Conservation (phyloP, 768 basidiomycete genomes). For the Suillus sp. region DNA sequence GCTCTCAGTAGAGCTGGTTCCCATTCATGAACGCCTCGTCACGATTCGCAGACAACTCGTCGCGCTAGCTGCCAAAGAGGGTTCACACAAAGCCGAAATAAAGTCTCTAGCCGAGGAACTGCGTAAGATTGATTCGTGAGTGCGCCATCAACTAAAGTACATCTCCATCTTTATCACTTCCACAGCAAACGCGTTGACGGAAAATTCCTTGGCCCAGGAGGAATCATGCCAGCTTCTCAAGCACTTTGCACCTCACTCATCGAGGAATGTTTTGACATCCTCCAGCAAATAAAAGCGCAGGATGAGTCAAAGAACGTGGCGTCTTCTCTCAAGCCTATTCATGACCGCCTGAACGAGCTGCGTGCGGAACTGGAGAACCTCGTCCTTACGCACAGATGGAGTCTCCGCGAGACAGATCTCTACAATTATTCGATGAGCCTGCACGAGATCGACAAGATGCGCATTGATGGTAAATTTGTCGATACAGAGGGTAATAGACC, state of each 20-base stretch:
- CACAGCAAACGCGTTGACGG: constrained; percentile 89
- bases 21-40: constrained; percentile 88
- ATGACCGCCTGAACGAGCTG: constrained; percentile 87
- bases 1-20: constrained; percentile 86
- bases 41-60: constrained; percentile 87
- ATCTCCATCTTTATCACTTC: constrained; percentile 1
- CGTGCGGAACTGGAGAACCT: constrained; percentile 88
- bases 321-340: constrained; percentile 85
- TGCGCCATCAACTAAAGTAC: constrained; percentile 29
- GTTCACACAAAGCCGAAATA: constrained; percentile 81
- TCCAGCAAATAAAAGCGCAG: constrained; percentile 92
- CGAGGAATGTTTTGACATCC: constrained; percentile 95
- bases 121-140: constrained; percentile 94
- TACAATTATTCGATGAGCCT: constrained; percentile 93
- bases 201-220: constrained; percentile 91
- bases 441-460: constrained; percentile 96
- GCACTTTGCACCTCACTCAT: constrained; percentile 89
- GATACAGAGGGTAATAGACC: constrained; percentile 92
- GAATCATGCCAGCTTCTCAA: constrained; percentile 88
- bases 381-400: constrained; percentile 96
- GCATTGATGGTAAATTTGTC: constrained; percentile 95
- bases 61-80: constrained; percentile 84
- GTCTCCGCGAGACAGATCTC: constrained; percentile 88
- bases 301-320: constrained; percentile 90
- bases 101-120: constrained; percentile 92